Evolutionary conservation across 805 yeast genomes (phyloP).

Genomic region (Candida ulmi): DNA sequence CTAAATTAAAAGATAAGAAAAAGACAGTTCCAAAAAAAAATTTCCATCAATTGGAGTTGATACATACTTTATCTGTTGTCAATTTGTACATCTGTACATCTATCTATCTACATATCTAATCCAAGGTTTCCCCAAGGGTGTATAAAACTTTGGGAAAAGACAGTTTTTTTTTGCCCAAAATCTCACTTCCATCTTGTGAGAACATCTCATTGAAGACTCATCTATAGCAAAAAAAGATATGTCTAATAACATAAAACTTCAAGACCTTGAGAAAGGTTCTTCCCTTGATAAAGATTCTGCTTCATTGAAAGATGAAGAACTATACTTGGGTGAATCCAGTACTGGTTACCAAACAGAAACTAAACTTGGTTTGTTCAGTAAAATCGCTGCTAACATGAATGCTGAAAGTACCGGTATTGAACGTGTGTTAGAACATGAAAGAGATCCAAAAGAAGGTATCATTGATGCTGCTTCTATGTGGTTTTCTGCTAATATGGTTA

Average conservation of each 20-base stretch:
- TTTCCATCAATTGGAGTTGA: neutral
- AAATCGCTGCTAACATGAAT: slow-evolving; percentile 22
- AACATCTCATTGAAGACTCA: too few species aligned
- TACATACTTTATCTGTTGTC: too few species aligned
- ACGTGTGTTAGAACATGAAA: slow-evolving; percentile 72
- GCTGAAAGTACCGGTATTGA: slow-evolving; percentile 77
- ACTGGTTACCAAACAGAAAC: slow-evolving; percentile 14
- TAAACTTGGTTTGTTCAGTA: slow-evolving; percentile 18
- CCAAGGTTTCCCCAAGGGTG: too few species aligned
- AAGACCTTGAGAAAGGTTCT: slow-evolving; percentile 19
- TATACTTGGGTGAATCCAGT: slow-evolving; percentile 16
- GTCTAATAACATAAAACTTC: slow-evolving; percentile 14
- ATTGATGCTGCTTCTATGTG: slow-evolving; percentile 81
- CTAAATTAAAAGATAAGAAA: too few species aligned
- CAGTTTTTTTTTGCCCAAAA: too few species aligned
- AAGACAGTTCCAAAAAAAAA: neutral
- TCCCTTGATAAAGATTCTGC: slow-evolving; percentile 2
- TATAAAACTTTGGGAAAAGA: too few species aligned
- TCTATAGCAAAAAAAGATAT: neutral
- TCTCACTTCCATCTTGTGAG: too few species aligned
- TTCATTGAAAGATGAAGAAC: slow-evolving; percentile 10
- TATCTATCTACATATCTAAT: too few species aligned
- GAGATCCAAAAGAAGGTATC: slow-evolving; percentile 53
- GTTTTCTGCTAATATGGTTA: slow-evolving; percentile 85
- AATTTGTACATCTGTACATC: too few species aligned